These are phyloP conservation scores for Penicillium sp. DNA, from an alignment of 2,329 filamentous ascomycete species.

Conservation along the genomic window DNA sequence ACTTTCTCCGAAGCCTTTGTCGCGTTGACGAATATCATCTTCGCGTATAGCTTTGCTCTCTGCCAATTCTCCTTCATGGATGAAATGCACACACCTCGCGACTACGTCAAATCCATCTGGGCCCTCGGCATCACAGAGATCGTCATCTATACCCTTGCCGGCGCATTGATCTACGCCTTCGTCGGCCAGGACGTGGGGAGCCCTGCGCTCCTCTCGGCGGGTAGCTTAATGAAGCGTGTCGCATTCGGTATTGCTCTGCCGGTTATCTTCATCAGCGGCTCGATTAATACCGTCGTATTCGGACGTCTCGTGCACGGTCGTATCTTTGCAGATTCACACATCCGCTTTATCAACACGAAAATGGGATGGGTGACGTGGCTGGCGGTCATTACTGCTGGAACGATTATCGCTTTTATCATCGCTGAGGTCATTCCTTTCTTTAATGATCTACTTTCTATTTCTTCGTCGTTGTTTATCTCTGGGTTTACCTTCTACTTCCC, in stretches of 20 bases:
- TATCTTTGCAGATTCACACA: neutral
- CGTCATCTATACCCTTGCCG: neutral
- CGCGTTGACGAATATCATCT: neutral
- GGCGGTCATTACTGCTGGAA: neutral
- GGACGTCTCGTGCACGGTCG: neutral
- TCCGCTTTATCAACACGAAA: neutral
- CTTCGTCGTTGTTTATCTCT: neutral
- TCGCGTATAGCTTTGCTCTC: neutral
- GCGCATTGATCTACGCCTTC: neutral
- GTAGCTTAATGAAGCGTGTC: neutral
- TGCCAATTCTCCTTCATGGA: slow-evolving; percentile 1
- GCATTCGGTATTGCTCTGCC: neutral
- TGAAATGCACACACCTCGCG: neutral
- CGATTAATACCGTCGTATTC: neutral
- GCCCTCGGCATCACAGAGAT: neutral
- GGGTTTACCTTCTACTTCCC: neutral
- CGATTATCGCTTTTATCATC: neutral
- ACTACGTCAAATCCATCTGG: slow-evolving; percentile 1
- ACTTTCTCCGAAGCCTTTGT: neutral
- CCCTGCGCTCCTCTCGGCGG: neutral
- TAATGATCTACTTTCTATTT: neutral
- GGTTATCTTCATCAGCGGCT: neutral
- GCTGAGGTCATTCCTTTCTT: neutral
- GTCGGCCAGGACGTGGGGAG: neutral
- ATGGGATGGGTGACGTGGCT: slow-evolving; percentile 1